Percentiles rank a stretch among this genome's conserved stretches.
These are phyloP conservation scores for Chalciporus chontae DNA, from an alignment of 768 basidiomycete genomes.

Conservation along the genomic window DNA sequence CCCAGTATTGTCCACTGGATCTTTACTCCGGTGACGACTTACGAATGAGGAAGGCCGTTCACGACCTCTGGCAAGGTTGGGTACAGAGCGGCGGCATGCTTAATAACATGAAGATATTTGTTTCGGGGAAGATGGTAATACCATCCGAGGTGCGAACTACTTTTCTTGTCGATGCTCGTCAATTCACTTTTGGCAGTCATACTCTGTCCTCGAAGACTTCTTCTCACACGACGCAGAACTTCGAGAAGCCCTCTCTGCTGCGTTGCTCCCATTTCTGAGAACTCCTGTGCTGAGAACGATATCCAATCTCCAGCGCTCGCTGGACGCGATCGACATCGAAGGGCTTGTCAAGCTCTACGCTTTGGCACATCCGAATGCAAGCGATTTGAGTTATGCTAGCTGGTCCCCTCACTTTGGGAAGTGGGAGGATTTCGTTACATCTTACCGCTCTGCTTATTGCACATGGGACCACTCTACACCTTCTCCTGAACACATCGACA, in stretches of 20 bases:
- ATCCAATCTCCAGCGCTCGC: constrained; percentile 61
- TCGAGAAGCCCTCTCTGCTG: constrained; percentile 48
- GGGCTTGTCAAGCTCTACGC: constrained; percentile 52
- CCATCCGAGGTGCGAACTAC: constrained; percentile 53
- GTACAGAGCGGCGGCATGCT: constrained; percentile 51
- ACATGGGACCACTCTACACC: constrained; percentile 38
- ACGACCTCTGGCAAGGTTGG: constrained; percentile 74
- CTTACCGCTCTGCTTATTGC: constrained; percentile 40
- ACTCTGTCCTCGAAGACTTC: constrained; percentile 9
- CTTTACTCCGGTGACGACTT: constrained; percentile 68
- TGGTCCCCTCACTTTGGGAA: constrained; percentile 59
- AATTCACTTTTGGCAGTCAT: constrained; percentile 3
- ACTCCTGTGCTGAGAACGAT: constrained; percentile 55
- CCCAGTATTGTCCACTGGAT: constrained; percentile 83
- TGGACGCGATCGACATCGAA: constrained; percentile 86
- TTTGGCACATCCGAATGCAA: constrained; percentile 14
- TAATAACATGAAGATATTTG: constrained; percentile 85
- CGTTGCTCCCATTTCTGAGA: constrained; percentile 43
- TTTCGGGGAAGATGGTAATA: constrained; percentile 53
- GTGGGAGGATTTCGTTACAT: constrained; percentile 60
- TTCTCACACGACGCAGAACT: constrained; percentile 28
- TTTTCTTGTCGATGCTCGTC: constrained; percentile 2
- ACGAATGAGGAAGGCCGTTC: constrained; percentile 66
- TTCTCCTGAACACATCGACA: constrained; percentile 45
- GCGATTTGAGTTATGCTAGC: constrained; percentile 28